Base-by-base conservation (phyloP, 2,329 filamentous ascomycete genomes). In the Metarhizium anisopliae region DNA sequence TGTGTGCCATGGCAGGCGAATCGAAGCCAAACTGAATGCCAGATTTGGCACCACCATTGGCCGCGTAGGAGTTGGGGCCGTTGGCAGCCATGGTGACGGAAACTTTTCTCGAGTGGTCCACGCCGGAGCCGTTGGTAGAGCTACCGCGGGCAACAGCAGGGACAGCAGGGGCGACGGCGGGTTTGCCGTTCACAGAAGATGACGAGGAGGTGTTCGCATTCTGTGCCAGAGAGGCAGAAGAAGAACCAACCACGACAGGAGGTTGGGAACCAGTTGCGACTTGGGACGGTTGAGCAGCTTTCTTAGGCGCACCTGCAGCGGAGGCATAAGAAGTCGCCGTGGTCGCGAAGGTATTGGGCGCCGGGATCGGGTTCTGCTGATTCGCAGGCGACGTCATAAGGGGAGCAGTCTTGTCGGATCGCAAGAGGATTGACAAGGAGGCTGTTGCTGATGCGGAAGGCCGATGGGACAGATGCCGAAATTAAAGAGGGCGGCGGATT, bases 41-140 rank as follows among this genome's bases (percentile, higher is more conserved):
- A 62, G 80, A 75, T 74, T 82, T 85, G 74, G 71, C 77, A 59
- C 74, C 78, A 64, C 90, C 90, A 78, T 95, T 95, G 64, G 86
- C 80, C 59, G 85, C 82, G 70, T 84, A 89, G 67, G 85, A 85
- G 63, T 81, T 88, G 55, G 89, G 83, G 63, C 87, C 89, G 68
- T 89, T 88, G 64, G 90, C 86, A 71, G 84, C 91, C 77, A 96
- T 96, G 66, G 92, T 95, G 66, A 96, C 87, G 18, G 93, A 96
- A 61, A 85, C 85, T 75, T 95, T 96, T 69, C 90, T 84, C 68
- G 79, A 81, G 76, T 97, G 92, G 64, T 90, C 86, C 63, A 78
- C 77, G 55, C 79, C 72, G 62, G 76, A 75, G 62, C 89, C 89
- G 82, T 95, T 94, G 64, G 79, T 78, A 62, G 77, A 73, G 67